These are phyloP conservation scores for Tricholoma saponaceum DNA, from an alignment of 768 basidiomycete species.

Conservation along the genomic window DNA sequence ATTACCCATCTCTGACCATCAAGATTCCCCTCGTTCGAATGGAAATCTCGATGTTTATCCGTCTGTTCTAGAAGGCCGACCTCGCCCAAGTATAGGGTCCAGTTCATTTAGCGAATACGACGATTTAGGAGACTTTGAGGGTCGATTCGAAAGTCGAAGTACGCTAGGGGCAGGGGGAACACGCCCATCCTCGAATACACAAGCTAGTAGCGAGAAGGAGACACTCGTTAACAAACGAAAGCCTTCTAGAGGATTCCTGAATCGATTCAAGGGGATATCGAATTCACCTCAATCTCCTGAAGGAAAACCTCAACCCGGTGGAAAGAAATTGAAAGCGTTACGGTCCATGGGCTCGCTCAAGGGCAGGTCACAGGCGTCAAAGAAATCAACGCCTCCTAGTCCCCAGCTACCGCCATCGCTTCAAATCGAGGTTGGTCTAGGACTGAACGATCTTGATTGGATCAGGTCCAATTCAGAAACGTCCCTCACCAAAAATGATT, in stretches of 20 bases:
- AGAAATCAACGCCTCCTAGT: constrained; percentile 39
- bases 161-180: constrained; percentile 51
- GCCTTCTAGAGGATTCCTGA: constrained; percentile 64
- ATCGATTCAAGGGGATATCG: constrained; percentile 51
- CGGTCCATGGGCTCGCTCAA: constrained; percentile 82
- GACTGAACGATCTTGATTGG: constrained; percentile 56
- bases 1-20: constrained; percentile 11
- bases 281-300: constrained; percentile 41
- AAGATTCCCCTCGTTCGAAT: constrained; percentile 25
- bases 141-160: constrained; percentile 78
- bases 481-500: constrained; percentile 19
- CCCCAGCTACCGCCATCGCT: constrained; percentile 52
- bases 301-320: constrained; percentile 31
- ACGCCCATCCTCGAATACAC: constrained; percentile 16
- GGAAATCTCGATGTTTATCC: constrained; percentile 27
- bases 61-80: constrained; percentile 32
- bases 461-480: constrained; percentile 24
- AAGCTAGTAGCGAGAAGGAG: constrained; percentile 31
- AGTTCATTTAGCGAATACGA: constrained; percentile 84
- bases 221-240: constrained; percentile 43
- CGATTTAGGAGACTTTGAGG: constrained; percentile 82
- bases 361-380: constrained; percentile 38
- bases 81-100: constrained; percentile 70
- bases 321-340: constrained; percentile 65
- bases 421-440: constrained; percentile 52